These are phyloP conservation scores for Eustoma russellianum DNA, from an alignment of 257 asterid species.

Conservation along the genomic window DNA sequence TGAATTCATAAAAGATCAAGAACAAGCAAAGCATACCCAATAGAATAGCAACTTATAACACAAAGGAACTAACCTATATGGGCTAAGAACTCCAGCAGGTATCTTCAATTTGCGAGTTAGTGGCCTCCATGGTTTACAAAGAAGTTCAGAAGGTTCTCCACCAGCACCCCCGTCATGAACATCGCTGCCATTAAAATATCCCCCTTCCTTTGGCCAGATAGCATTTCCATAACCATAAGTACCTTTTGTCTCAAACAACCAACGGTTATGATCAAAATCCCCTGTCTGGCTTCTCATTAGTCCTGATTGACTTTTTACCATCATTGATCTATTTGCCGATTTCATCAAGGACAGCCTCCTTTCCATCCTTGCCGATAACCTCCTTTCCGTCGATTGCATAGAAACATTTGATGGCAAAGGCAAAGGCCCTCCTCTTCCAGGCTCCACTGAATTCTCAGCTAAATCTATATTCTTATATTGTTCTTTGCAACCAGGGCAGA, in stretches of 20 bases:
- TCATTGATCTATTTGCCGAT: constrained; percentile 53
- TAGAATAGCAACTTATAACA: too few species aligned
- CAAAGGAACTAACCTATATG: constrained; percentile 44
- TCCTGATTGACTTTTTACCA: constrained; percentile 51
- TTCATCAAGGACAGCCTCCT: constrained; percentile 71
- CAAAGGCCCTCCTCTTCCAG: constrained; percentile 36
- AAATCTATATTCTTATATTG: constrained; percentile 58
- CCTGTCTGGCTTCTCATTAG: constrained; percentile 72
- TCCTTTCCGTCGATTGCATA: constrained; percentile 68
- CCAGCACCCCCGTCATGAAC: constrained; percentile 19
- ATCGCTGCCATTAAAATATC: constrained; percentile 33
- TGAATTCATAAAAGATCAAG: too few species aligned
- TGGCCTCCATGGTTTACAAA: constrained; percentile 72
- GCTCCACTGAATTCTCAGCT: constrained; percentile 25
- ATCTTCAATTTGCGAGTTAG: constrained; percentile 65
- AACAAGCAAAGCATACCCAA: too few species aligned
- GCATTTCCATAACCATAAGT: constrained; percentile 85
- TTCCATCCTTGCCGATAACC: constrained; percentile 33
- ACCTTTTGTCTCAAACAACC: constrained; percentile 77
- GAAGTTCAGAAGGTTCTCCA: constrained; percentile 38
- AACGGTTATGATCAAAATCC: constrained; percentile 69
- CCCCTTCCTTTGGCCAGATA: constrained; percentile 74
- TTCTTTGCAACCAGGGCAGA: constrained; percentile 91
- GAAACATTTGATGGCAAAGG: constrained; percentile 52
- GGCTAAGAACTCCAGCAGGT: constrained; percentile 72